Conservation (phyloP, 2,329 filamentous ascomycete genomes). For the Hyphodiscus sp. region DNA sequence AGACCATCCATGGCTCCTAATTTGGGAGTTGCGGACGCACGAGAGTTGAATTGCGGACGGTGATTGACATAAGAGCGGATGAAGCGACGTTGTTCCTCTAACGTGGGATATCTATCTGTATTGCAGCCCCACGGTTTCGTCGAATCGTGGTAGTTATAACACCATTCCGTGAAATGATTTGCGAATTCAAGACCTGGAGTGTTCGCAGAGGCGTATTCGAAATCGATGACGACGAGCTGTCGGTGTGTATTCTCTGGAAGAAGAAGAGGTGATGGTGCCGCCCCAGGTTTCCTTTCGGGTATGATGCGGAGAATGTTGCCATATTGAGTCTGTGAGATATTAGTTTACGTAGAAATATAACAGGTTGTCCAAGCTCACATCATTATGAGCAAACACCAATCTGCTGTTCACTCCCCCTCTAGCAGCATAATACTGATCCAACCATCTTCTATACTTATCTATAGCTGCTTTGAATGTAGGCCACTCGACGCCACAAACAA, state of each 20-base stretch:
- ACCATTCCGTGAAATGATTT: slow-evolving; percentile 98
- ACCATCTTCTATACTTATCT: slow-evolving; percentile 67
- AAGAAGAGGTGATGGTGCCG: slow-evolving; percentile 65
- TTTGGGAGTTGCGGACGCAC: slow-evolving; percentile 33
- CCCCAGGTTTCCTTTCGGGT: slow-evolving; percentile 46
- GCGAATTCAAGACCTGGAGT: slow-evolving; percentile 83
- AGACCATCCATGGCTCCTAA: slow-evolving; percentile 23
- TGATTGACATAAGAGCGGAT: slow-evolving; percentile 83
- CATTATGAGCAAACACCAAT: slow-evolving; percentile 94
- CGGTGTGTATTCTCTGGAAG: slow-evolving; percentile 91
- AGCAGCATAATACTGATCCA: slow-evolving; percentile 67
- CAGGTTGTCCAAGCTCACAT: slow-evolving; percentile 51
- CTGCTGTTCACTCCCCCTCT: slow-evolving; percentile 59
- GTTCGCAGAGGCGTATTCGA: slow-evolving; percentile 93
- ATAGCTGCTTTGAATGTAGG: slow-evolving; percentile 66
- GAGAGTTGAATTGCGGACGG: slow-evolving; percentile 57
- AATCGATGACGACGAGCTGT: slow-evolving; percentile 94
- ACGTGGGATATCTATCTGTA: slow-evolving; percentile 63
- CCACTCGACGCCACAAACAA: slow-evolving; percentile 83
- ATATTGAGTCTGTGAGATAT: slow-evolving; percentile 72
- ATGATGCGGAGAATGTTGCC: slow-evolving; percentile 83
- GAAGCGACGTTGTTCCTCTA: slow-evolving; percentile 78
- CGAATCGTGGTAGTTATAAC: slow-evolving; percentile 89
- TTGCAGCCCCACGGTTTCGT: slow-evolving; percentile 61
- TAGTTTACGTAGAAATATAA: slow-evolving; percentile 1